Evolutionary conservation across 2,329 filamentous ascomycete species (phyloP).

Genomic region (Neurospora crassa): DNA sequence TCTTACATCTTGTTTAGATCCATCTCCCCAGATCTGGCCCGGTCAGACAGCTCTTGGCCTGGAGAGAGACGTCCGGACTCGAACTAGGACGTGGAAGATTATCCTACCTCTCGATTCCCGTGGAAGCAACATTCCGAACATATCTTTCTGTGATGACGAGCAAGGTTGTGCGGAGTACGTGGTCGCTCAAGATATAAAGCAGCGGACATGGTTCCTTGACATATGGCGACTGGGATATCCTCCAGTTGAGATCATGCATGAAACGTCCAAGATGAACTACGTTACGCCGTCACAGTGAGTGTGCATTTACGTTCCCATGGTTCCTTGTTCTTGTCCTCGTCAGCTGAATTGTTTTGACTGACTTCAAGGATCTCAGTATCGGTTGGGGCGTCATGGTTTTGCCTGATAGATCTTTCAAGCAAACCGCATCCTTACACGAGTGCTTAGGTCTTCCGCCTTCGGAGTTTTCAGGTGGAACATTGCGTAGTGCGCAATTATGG

Average conservation of each 20-base stretch:
- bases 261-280: not conserved
- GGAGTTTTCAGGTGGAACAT: slow-evolving; percentile 13
- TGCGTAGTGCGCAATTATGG: slow-evolving; percentile 3
- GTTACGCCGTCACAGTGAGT: not conserved
- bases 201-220: slow-evolving; percentile 38
- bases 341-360: slow-evolving; percentile 4
- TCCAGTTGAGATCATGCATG: not conserved
- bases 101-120: slow-evolving; percentile 30
- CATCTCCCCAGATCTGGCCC: slow-evolving; percentile 14
- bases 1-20: slow-evolving; percentile 5
- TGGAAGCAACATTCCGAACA: slow-evolving; percentile 41
- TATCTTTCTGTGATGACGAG: slow-evolving; percentile 39
- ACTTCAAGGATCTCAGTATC: slow-evolving; percentile 13
- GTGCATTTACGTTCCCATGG: not conserved
- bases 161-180: slow-evolving; percentile 40
- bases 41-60: slow-evolving; percentile 14
- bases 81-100: slow-evolving; percentile 41
- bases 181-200: slow-evolving; percentile 41
- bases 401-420: slow-evolving; percentile 32
- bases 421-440: slow-evolving; percentile 20
- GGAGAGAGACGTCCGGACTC: slow-evolving; percentile 28
- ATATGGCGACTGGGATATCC: slow-evolving; percentile 35
- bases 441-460: slow-evolving; percentile 21
- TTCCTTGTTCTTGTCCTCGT: slow-evolving; percentile 2
- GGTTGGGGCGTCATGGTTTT: slow-evolving; percentile 43